A percentile compares a stretch with the other conserved stretches of the same genome.
phyloP scores from a whole-genome alignment of 371 early-diverging fungal species.

The Blastocladiella emersonii region DNA sequence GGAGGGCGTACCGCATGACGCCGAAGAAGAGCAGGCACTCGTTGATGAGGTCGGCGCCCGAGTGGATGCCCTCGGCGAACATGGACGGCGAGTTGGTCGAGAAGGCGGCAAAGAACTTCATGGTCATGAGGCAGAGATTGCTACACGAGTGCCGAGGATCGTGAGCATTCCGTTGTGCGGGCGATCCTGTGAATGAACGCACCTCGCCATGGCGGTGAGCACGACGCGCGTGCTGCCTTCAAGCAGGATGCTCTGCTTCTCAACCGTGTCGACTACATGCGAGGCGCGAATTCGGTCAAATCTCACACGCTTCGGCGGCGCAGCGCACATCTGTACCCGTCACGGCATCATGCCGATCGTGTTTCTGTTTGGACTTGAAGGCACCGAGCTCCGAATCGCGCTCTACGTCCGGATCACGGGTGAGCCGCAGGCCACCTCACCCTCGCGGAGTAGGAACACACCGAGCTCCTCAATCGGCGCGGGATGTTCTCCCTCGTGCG shows the following conservation, averaged over 20 bases:
- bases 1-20: constrained; percentile 9
- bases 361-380: not conserved
- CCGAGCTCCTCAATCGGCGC: too few relatives aligned
- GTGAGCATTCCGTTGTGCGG: not conserved
- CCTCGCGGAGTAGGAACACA: too few relatives aligned
- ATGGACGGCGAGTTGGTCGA: constrained; percentile 26
- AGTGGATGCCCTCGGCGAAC: constrained; percentile 24
- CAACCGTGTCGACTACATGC: not conserved
- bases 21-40: constrained; percentile 15
- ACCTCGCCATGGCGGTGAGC: constrained; percentile 3
- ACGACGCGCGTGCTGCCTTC: constrained; percentile 2
- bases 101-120: constrained; percentile 25
- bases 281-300: not conserved
- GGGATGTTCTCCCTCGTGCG: not conserved
- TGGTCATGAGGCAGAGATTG: constrained; percentile 20
- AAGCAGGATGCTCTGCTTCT: not conserved
- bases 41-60: constrained; percentile 24
- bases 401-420: too few relatives aligned
- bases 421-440: too few relatives aligned
- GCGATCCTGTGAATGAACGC: not conserved
- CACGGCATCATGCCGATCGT: constrained; percentile 4
- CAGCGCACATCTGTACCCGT: not conserved
- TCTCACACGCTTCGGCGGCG: not conserved
- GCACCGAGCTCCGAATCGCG: not conserved
- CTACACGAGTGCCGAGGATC: constrained; percentile 5